Conservation (phyloP, 441 rosid genomes). For the Melastoma candidum region DNA sequence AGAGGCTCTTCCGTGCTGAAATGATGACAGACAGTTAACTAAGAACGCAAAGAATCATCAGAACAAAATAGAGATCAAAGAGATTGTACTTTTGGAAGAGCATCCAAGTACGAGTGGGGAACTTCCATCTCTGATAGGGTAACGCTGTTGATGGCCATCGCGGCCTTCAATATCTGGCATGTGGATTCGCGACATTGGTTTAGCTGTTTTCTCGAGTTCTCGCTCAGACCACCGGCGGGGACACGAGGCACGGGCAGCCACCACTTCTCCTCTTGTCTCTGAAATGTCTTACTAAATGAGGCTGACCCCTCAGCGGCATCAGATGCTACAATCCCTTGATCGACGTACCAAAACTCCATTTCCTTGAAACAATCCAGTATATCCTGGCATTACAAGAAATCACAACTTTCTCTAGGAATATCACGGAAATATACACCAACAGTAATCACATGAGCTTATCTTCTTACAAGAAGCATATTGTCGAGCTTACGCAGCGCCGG, state of each 20-base stretch:
- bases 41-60: too few relatives aligned
- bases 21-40: too few relatives aligned
- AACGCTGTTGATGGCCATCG: conserved; percentile 45
- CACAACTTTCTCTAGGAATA: too few relatives aligned
- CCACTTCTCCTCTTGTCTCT: conserved; percentile 31
- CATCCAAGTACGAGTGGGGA: conserved; percentile 49
- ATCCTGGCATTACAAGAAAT: conserved; percentile 40
- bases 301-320: conserved; percentile 9
- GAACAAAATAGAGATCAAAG: too few relatives aligned
- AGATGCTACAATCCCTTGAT: conserved; percentile 16
- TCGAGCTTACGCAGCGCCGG: conserved; percentile 91
- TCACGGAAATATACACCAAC: neutral
- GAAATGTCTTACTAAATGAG: too few relatives aligned
- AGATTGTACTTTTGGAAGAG: conserved; percentile 46
- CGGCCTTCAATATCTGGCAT: conserved; percentile 44
- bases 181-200: conserved; percentile 35
- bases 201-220: conserved; percentile 32
- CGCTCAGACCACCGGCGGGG: conserved; percentile 41
- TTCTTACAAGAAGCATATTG: conserved; percentile 92
- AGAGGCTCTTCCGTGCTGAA: conserved; percentile 45
- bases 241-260: conserved; percentile 51
- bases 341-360: conserved; percentile 86
- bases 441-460: neutral
- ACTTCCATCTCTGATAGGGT: conserved; percentile 55
- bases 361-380: conserved; percentile 70